phyloP scores from a whole-genome alignment of 23 red algal species.

The Gracilaria domingensis region DNA sequence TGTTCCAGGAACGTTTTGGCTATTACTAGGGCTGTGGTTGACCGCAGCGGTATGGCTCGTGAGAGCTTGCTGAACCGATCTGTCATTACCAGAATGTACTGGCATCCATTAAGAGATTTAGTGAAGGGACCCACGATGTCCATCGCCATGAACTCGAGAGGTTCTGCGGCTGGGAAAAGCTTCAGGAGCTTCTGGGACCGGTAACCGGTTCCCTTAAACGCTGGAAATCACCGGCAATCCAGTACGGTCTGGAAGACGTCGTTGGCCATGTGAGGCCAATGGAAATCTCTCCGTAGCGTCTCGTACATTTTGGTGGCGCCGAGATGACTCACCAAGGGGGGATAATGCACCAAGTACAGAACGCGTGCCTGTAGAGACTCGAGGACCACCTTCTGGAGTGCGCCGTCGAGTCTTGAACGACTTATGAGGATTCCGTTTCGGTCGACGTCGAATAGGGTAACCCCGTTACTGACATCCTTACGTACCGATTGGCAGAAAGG shows the following conservation, averaged over 20 bases:
- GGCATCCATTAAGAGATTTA: conserved; percentile 4
- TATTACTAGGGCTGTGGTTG: background rate
- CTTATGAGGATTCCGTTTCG: background rate
- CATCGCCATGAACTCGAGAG: conserved; percentile 39
- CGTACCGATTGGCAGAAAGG: conserved; percentile 4
- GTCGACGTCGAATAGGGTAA: conserved; percentile 9
- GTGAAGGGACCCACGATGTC: conserved; percentile 55
- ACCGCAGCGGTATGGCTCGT: background rate
- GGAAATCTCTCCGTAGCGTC: background rate
- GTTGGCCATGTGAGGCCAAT: conserved; percentile 27
- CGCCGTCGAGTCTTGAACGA: too few species aligned
- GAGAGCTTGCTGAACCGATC: conserved; percentile 51
- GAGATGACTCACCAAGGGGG: background rate
- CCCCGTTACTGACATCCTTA: background rate
- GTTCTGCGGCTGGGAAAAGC: conserved; percentile 21
- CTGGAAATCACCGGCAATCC: background rate
- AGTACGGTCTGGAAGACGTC: background rate
- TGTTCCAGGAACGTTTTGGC: background rate
- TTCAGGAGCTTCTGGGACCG: conserved; percentile 28
- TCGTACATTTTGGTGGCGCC: conserved; percentile 10
- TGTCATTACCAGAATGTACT: conserved; percentile 40
- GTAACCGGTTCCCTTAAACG: background rate
- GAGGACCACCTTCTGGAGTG: too few species aligned
- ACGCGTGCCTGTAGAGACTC: too few species aligned
- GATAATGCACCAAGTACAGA: background rate